Evolutionary conservation across 2,329 filamentous ascomycete species (phyloP).

Genomic region (Atkinsonella hypoxylon): DNA sequence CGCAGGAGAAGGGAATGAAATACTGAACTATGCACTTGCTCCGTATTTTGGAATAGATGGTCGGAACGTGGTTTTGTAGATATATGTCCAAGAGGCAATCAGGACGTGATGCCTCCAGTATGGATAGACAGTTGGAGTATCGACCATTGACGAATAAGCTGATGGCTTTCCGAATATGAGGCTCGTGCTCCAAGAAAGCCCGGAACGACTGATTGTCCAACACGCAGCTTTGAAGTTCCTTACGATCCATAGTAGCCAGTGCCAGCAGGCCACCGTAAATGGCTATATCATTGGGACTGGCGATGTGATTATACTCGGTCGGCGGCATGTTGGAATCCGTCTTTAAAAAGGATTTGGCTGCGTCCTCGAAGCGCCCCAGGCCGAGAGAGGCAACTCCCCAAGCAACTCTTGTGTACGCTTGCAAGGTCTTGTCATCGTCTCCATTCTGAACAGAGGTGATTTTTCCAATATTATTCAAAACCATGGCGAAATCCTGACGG

Average conservation of each 20-base stretch:
- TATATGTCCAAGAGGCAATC: slow-evolving; percentile 91
- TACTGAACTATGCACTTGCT: slow-evolving; percentile 91
- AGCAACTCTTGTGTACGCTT: slow-evolving; percentile 41
- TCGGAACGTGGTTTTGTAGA: slow-evolving; percentile 59
- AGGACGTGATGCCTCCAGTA: slow-evolving; percentile 66
- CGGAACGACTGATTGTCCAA: slow-evolving; percentile 75
- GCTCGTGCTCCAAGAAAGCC: slow-evolving; percentile 80
- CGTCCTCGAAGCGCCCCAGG: slow-evolving; percentile 40
- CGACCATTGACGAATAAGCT: slow-evolving; percentile 81
- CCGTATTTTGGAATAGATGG: slow-evolving; percentile 63
- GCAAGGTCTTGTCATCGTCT: slow-evolving; percentile 32
- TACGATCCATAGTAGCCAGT: slow-evolving; percentile 76
- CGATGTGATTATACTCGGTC: slow-evolving; percentile 54
- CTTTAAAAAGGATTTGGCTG: slow-evolving; percentile 59
- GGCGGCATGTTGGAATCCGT: slow-evolving; percentile 40
- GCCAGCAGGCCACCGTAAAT: slow-evolving; percentile 86
- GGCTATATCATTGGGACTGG: slow-evolving; percentile 78
- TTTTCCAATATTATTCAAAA: slow-evolving; percentile 50
- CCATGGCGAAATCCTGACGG: slow-evolving; percentile 63
- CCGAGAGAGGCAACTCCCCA: slow-evolving; percentile 38
- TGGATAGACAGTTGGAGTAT: slow-evolving; percentile 73
- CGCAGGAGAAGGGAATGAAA: slow-evolving; percentile 78
- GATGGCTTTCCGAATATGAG: slow-evolving; percentile 86
- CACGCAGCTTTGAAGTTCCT: slow-evolving; percentile 60
- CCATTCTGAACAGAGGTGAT: slow-evolving; percentile 38